These are phyloP conservation scores for Colletotrichum liaoningense DNA, from an alignment of 2,329 filamentous ascomycete genomes.

Conservation along the genomic window DNA sequence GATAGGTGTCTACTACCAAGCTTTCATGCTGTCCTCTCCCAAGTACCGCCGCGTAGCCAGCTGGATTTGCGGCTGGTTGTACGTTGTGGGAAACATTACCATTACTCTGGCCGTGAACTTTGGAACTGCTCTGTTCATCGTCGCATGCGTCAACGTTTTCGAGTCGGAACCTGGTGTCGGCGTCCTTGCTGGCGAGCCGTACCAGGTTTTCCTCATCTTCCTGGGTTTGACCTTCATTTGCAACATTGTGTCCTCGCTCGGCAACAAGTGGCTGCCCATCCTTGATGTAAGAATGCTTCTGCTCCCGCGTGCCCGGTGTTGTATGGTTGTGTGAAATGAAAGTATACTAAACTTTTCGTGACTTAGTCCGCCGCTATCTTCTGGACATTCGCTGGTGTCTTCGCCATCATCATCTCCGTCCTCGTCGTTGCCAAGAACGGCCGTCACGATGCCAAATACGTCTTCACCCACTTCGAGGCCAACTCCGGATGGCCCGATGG, in stretches of 20 bases:
- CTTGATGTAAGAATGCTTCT: slow-evolving; percentile 70
- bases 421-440: slow-evolving; percentile 77
- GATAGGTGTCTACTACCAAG: slow-evolving; percentile 77
- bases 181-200: slow-evolving; percentile 62
- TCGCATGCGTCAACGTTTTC: slow-evolving; percentile 68
- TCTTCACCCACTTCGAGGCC: slow-evolving; percentile 76
- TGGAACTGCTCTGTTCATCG: slow-evolving; percentile 75
- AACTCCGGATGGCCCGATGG: slow-evolving; percentile 77
- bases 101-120: slow-evolving; percentile 88
- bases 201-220: slow-evolving; percentile 79
- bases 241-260: slow-evolving; percentile 73
- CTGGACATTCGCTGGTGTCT: slow-evolving; percentile 78
- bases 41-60: slow-evolving; percentile 71
- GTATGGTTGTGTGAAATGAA: not conserved
- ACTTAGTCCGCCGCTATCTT: slow-evolving; percentile 75
- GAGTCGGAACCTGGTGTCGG: slow-evolving; percentile 54
- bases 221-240: slow-evolving; percentile 74
- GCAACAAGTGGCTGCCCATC: slow-evolving; percentile 74
- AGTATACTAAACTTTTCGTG: slow-evolving; percentile 1
- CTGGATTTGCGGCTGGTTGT: slow-evolving; percentile 82
- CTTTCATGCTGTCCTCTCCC: slow-evolving; percentile 76
- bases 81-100: slow-evolving; percentile 83
- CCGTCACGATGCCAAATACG: slow-evolving; percentile 70
- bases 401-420: slow-evolving; percentile 72
- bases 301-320: not conserved